Conservation (phyloP, 2,329 filamentous ascomycete species). For the Neofusicoccum sp. region DNA sequence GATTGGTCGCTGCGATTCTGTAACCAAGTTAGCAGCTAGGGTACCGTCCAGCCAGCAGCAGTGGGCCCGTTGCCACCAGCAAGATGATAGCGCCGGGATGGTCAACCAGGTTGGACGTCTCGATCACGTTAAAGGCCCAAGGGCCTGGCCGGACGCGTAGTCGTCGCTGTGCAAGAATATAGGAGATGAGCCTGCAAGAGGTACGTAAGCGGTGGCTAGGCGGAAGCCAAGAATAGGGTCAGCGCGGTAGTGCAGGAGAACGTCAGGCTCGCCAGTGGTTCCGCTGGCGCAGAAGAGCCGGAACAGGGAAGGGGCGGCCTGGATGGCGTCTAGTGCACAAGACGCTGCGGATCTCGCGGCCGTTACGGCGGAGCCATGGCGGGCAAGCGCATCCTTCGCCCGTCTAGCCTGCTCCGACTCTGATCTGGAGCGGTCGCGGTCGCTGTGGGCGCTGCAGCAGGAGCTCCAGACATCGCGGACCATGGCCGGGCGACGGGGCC, state of each 20-base stretch:
- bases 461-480: conserved; percentile 46
- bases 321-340: conserved; percentile 10
- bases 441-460: conserved; percentile 30
- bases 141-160: conserved; percentile 41
- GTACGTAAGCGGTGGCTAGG: conserved; percentile 43
- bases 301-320: conserved; percentile 24
- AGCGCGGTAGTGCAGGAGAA: conserved; percentile 50
- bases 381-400: neutral
- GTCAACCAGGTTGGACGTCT: conserved; percentile 54
- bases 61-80: conserved; percentile 48
- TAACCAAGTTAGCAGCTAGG: conserved; percentile 53
- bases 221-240: conserved; percentile 62
- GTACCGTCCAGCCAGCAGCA: conserved; percentile 44
- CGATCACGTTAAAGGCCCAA: conserved; percentile 56
- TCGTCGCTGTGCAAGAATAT: conserved; percentile 44
- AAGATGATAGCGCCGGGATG: conserved; percentile 50
- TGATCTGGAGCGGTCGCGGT: neutral
- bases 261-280: conserved; percentile 24
- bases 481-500: conserved; percentile 47
- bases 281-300: conserved; percentile 35
- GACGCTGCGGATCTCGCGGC: conserved; percentile 34
- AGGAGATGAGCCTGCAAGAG: conserved; percentile 20
- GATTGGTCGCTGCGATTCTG: conserved; percentile 44
- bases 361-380: neutral
- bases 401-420: neutral